Conservation (phyloP, 441 rosid genomes). For the Aleurites moluccanus region DNA sequence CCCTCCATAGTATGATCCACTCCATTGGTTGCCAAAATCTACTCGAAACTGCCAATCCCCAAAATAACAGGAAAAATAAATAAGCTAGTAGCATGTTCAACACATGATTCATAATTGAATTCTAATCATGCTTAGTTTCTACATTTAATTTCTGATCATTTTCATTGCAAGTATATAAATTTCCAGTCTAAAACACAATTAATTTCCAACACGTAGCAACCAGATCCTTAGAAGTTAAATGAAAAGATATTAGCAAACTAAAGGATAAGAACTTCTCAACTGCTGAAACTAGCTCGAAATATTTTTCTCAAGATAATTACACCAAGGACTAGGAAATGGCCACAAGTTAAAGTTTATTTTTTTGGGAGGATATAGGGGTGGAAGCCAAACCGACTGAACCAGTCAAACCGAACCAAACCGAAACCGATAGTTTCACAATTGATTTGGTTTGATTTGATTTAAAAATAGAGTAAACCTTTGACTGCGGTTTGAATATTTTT, state of each 20-base stretch:
- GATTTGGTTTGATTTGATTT: too few relatives aligned
- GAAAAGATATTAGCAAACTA: background rate
- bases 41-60: slow-evolving; percentile 49
- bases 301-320: background rate
- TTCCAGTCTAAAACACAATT: background rate
- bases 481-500: too few relatives aligned
- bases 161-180: background rate
- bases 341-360: background rate
- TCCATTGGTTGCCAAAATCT: slow-evolving; percentile 75
- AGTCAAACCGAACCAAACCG: too few relatives aligned
- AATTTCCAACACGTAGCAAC: background rate
- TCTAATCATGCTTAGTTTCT: background rate
- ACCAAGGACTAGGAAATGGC: background rate
- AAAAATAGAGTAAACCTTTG: too few relatives aligned
- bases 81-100: background rate
- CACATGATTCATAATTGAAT: background rate
- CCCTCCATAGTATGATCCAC: slow-evolving; percentile 67
- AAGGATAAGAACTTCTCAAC: background rate
- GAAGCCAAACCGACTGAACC: too few relatives aligned
- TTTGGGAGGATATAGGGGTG: too few relatives aligned
- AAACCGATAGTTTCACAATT: too few relatives aligned
- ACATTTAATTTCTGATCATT: background rate
- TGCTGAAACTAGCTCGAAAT: background rate
- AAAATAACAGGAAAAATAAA: slow-evolving; percentile 10
- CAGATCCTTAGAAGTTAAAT: background rate